A percentile compares a stretch with the other conserved stretches of the same genome.
These are phyloP conservation scores for Chaetoceros tenuissimus DNA, from an alignment of 108 stramenopile genomes.

Conservation along the genomic window DNA sequence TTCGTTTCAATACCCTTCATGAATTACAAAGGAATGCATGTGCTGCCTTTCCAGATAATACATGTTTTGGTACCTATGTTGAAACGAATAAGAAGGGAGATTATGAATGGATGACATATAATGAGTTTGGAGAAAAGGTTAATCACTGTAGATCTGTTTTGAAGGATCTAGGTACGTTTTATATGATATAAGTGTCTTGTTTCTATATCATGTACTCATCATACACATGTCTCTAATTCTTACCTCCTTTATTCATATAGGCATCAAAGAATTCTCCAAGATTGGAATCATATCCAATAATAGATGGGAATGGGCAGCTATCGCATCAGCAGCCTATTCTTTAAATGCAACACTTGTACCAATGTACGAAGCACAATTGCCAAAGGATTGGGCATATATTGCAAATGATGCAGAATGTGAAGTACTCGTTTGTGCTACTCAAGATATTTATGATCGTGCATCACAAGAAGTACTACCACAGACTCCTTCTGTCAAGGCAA, in stretches of 20 bases:
- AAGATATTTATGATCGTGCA: constrained; percentile 67
- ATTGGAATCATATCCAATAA: constrained; percentile 90
- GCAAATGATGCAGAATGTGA: constrained; percentile 78
- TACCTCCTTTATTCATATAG: constrained; percentile 18
- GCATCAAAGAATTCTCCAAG: constrained; percentile 53
- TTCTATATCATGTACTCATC: not conserved
- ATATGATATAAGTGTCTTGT: not conserved
- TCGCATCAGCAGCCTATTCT: constrained; percentile 80
- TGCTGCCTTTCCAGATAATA: constrained; percentile 48
- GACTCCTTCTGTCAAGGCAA: constrained; percentile 55
- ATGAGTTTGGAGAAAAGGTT: constrained; percentile 56
- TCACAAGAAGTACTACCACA: constrained; percentile 57
- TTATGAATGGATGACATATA: constrained; percentile 74
- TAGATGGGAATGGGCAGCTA: constrained; percentile 87
- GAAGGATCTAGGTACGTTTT: constrained; percentile 67
- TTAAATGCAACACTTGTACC: constrained; percentile 89
- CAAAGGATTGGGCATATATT: constrained; percentile 90
- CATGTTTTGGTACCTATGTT: constrained; percentile 66
- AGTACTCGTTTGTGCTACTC: constrained; percentile 67
- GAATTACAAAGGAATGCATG: constrained; percentile 60
- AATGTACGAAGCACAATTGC: constrained; percentile 97
- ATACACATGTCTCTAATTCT: not conserved
- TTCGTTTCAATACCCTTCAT: constrained; percentile 62
- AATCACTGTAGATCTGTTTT: constrained; percentile 52
- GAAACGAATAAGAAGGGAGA: constrained; percentile 22